These are phyloP conservation scores for Hansenula sp. DNA, from an alignment of 1,139 yeast genomes.

Conservation along the genomic window DNA sequence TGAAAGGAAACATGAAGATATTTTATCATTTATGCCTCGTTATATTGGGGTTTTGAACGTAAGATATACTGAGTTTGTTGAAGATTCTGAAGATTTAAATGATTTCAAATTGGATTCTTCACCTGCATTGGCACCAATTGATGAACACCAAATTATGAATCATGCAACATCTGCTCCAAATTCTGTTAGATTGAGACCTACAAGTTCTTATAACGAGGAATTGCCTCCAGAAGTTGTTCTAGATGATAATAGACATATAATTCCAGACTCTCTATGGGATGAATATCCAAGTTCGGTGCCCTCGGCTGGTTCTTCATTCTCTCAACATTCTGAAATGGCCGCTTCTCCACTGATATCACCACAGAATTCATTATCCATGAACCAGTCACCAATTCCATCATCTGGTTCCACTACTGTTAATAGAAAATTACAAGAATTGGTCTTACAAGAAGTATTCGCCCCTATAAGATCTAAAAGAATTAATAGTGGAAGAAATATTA, in stretches of 20 bases:
- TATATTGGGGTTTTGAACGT: slow-evolving; percentile 94
- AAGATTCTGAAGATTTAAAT: slow-evolving; percentile 13
- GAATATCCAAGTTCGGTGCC: slow-evolving; percentile 58
- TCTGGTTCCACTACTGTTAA: slow-evolving; percentile 63
- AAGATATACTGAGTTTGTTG: slow-evolving; percentile 43
- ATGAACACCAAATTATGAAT: slow-evolving; percentile 8
- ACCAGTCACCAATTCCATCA: slow-evolving; percentile 25
- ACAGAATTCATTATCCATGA: slow-evolving; percentile 9
- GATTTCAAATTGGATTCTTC: slow-evolving; percentile 16
- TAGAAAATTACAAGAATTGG: slow-evolving; percentile 59
- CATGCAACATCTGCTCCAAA: slow-evolving; percentile 5
- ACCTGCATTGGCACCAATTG: slow-evolving; percentile 14
- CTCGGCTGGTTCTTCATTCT: slow-evolving; percentile 34
- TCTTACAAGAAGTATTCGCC: slow-evolving; percentile 67
- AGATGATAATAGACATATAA: slow-evolving; percentile 85
- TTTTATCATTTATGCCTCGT: slow-evolving; percentile 82
- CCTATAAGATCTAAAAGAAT: slow-evolving; percentile 31
- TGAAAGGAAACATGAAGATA: slow-evolving; percentile 70
- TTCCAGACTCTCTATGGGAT: slow-evolving; percentile 73
- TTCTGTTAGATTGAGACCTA: slow-evolving; percentile 10
- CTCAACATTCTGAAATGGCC: slow-evolving; percentile 7
- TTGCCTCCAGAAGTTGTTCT: slow-evolving; percentile 76
- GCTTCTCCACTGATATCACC: slow-evolving; percentile 13
- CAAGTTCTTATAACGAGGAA: slow-evolving; percentile 25
- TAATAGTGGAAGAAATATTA: slow-evolving; percentile 7